phyloP scores from a whole-genome alignment of 164 flowering plant species.

The Berberis vulgaris region DNA sequence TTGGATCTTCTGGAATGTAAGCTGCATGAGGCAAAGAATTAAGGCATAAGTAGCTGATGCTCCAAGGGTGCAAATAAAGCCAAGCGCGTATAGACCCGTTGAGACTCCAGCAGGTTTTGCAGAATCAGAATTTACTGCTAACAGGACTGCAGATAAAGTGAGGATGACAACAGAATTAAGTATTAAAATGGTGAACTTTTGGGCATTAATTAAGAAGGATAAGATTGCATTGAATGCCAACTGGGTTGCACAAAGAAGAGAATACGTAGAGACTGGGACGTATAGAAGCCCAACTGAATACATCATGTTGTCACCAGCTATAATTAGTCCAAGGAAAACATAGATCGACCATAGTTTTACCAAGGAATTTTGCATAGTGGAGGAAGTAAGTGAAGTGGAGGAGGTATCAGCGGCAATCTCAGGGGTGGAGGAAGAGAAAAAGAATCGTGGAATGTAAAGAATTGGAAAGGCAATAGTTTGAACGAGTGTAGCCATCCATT shows the following conservation, averaged over 20 bases:
- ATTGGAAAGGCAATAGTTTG: neutral
- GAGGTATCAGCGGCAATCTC: neutral
- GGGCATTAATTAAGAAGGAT: slow-evolving; percentile 15
- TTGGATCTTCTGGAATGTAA: slow-evolving; percentile 16
- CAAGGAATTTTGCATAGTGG: neutral
- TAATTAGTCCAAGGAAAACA: neutral
- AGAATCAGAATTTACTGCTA: slow-evolving; percentile 14
- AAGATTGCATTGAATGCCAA: slow-evolving; percentile 17
- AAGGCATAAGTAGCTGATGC: slow-evolving; percentile 24
- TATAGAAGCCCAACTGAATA: slow-evolving; percentile 15
- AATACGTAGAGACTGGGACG: slow-evolving; percentile 18
- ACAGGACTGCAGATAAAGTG: slow-evolving; percentile 14
- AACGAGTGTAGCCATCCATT: slow-evolving; percentile 26
- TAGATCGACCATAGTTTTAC: slow-evolving; percentile 4
- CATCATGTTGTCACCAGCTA: slow-evolving; percentile 13
- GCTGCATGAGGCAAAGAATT: slow-evolving; percentile 19
- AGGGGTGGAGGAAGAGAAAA: neutral
- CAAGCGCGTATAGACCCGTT: slow-evolving; percentile 8
- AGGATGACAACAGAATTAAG: slow-evolving; percentile 15
- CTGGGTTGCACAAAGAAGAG: slow-evolving; percentile 18
- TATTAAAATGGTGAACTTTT: slow-evolving; percentile 10
- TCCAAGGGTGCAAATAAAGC: slow-evolving; percentile 21
- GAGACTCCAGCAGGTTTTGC: slow-evolving; percentile 6
- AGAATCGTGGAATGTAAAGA: neutral
- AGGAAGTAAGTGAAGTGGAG: neutral